Percentiles rank a stretch among this genome's conserved stretches.
Evolutionary conservation across 129 eudicot genomes (phyloP).

Genomic region (Helianthus annuus): DNA sequence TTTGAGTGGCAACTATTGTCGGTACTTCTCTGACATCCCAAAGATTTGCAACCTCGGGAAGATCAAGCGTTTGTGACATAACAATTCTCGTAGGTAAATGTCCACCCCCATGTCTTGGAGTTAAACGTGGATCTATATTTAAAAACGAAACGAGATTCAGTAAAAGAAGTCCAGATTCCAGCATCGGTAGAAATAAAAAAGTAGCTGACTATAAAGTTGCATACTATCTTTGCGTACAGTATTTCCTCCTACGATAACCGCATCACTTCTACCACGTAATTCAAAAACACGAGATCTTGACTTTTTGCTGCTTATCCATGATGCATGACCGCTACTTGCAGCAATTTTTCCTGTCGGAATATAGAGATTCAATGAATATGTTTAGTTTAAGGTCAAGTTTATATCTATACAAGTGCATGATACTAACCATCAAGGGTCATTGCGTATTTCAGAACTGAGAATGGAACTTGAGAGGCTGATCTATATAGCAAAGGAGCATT

Average conservation of each 20-base stretch:
- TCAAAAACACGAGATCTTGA: slow-evolving; percentile 88
- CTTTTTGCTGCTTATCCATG: slow-evolving; percentile 89
- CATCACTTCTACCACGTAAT: slow-evolving; percentile 93
- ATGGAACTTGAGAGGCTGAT: slow-evolving; percentile 82
- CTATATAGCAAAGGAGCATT: slow-evolving; percentile 96
- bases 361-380: slow-evolving; percentile 3
- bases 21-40: slow-evolving; percentile 94
- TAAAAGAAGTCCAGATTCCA: slow-evolving; percentile 12
- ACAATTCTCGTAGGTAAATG: slow-evolving; percentile 82
- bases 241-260: slow-evolving; percentile 94
- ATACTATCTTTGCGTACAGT: slow-evolving; percentile 98
- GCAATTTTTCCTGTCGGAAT: slow-evolving; percentile 81
- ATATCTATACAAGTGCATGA: background rate
- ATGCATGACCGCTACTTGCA: slow-evolving; percentile 91
- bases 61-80: slow-evolving; percentile 91
- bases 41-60: slow-evolving; percentile 85
- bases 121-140: slow-evolving; percentile 79
- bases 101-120: slow-evolving; percentile 91
- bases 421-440: slow-evolving; percentile 99
- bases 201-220: slow-evolving; percentile 36
- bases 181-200: slow-evolving; percentile 25
- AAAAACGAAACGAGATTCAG: background rate
- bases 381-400: background rate
- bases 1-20: slow-evolving; percentile 87
- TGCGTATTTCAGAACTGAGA: slow-evolving; percentile 90